A percentile compares a stretch with the other conserved stretches of the same genome.
Conservation (phyloP, 352 stramenopile species). For the Phytophthora crassamura region DNA sequence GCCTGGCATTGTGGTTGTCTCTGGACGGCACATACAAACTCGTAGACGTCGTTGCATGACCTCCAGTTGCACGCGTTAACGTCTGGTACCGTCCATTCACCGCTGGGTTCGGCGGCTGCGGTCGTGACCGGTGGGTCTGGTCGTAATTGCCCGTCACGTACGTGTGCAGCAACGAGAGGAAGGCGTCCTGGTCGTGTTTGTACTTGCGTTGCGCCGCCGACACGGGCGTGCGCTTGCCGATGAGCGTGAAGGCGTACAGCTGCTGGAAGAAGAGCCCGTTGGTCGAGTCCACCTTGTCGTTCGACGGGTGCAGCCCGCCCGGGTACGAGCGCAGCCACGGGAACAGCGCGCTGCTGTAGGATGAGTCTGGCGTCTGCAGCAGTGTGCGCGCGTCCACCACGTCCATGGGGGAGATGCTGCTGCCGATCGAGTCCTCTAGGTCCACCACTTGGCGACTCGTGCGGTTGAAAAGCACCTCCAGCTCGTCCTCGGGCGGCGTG, state of each 20-base stretch:
- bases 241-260: slow-evolving; percentile 81
- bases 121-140: slow-evolving; percentile 29
- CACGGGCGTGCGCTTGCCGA: slow-evolving; percentile 64
- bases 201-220: slow-evolving; percentile 54
- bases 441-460: slow-evolving; percentile 73
- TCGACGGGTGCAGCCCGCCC: slow-evolving; percentile 48
- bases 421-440: slow-evolving; percentile 70
- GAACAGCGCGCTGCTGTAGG: slow-evolving; percentile 76
- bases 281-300: slow-evolving; percentile 66
- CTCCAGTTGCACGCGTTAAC: background rate
- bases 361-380: slow-evolving; percentile 70
- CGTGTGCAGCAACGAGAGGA: slow-evolving; percentile 66
- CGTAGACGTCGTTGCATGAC: slow-evolving; percentile 5
- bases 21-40: slow-evolving; percentile 24
- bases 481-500: slow-evolving; percentile 52
- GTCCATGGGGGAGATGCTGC: slow-evolving; percentile 72
- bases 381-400: slow-evolving; percentile 78
- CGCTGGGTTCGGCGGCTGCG: slow-evolving; percentile 10
- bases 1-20: slow-evolving; percentile 21
- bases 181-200: slow-evolving; percentile 68
- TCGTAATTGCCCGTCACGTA: slow-evolving; percentile 80
- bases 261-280: slow-evolving; percentile 89
- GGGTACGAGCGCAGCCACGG: slow-evolving; percentile 78
- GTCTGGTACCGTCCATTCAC: slow-evolving; percentile 24
- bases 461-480: slow-evolving; percentile 86